Percentiles rank a stretch among this genome's conserved stretches.
phyloP scores from a whole-genome alignment of 1,284 basidiomycete genomes.

The Calocybe gambosa region DNA sequence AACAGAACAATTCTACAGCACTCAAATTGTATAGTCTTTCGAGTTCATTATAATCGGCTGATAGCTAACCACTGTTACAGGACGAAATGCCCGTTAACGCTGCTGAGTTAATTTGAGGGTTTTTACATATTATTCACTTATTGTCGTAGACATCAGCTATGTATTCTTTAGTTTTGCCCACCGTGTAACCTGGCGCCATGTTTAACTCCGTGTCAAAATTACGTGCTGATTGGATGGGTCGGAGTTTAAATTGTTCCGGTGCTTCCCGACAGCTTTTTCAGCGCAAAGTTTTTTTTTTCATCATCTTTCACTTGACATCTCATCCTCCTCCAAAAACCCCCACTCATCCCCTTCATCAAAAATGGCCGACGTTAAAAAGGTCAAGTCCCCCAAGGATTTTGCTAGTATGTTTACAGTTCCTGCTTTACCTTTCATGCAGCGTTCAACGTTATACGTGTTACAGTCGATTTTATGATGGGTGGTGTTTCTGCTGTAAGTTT shows the following conservation, averaged over 20 bases:
- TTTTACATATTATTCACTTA: conserved; percentile 6
- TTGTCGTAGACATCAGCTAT: conserved; percentile 10
- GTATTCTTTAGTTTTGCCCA: neutral
- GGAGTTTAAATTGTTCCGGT: conserved; percentile 38
- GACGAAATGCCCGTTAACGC: conserved; percentile 95
- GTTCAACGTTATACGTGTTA: conserved; percentile 18
- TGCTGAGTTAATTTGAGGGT: conserved; percentile 69
- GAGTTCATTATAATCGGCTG: conserved; percentile 14
- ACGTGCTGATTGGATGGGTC: conserved; percentile 21
- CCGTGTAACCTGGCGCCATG: neutral
- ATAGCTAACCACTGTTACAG: conserved; percentile 32
- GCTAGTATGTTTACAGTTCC: conserved; percentile 43
- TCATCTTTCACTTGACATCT: conserved; percentile 20
- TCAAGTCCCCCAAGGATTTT: conserved; percentile 78
- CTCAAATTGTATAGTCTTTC: conserved; percentile 66
- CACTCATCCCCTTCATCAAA: conserved; percentile 37
- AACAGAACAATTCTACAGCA: conserved; percentile 81
- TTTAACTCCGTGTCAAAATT: neutral
- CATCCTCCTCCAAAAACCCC: conserved; percentile 27
- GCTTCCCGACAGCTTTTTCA: conserved; percentile 39
- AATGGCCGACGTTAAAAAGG: conserved; percentile 76
- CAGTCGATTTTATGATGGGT: conserved; percentile 89
- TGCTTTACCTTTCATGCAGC: conserved; percentile 3
- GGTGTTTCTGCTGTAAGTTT: conserved; percentile 81
- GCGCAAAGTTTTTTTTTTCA: conserved; percentile 35